These are phyloP conservation scores for Hyphopichia khmerensis DNA, from an alignment of 1,139 yeast species.

Conservation along the genomic window DNA sequence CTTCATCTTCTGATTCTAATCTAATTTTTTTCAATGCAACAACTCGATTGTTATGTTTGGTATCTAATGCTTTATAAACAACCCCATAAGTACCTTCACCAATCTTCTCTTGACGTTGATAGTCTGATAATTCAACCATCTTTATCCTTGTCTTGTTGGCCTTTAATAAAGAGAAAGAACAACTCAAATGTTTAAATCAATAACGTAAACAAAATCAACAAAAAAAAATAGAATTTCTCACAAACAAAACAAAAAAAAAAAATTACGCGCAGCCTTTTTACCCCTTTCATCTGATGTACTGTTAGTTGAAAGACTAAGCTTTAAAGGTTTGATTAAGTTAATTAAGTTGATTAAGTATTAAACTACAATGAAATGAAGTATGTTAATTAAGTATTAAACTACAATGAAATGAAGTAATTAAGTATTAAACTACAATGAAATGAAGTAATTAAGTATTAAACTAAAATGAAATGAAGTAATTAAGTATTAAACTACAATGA, in stretches of 20 bases:
- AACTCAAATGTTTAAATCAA: background rate
- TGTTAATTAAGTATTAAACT: too few species aligned
- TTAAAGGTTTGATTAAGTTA: too few species aligned
- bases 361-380: too few species aligned
- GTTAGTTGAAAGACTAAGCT: too few species aligned
- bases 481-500: too few species aligned
- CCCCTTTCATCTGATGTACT: background rate
- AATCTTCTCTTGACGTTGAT: conserved; percentile 90
- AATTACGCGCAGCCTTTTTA: background rate
- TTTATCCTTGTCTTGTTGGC: background rate
- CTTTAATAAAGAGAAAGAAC: background rate
- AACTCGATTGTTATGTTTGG: conserved; percentile 82
- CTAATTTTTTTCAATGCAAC: conserved; percentile 96
- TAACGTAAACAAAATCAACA: background rate
- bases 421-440: too few species aligned
- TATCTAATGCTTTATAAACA: conserved; percentile 92
- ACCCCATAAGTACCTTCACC: conserved; percentile 99
- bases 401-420: too few species aligned
- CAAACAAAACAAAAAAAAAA: background rate
- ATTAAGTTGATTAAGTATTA: too few species aligned
- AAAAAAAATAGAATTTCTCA: background rate
- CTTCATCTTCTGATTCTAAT: conserved; percentile 96
- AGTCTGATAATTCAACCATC: conserved; percentile 87
- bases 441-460: too few species aligned
- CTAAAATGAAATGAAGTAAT: too few species aligned